Base-by-base conservation (phyloP, 495 filamentous ascomycete genomes). In the Aspergillus sparsus region DNA sequence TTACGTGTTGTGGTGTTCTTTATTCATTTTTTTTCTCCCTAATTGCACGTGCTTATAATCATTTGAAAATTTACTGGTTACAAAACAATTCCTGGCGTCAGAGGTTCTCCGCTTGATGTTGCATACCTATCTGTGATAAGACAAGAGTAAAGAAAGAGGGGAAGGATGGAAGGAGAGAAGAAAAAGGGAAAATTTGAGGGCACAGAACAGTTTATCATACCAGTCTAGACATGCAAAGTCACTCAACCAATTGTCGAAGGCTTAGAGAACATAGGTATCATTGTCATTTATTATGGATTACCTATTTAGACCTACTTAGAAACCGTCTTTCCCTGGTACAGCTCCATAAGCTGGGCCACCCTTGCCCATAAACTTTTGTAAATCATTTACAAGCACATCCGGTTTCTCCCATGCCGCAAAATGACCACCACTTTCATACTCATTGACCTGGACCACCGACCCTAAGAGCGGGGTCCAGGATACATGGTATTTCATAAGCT, bases 371-470 rank as follows among this genome's bases (percentile, higher is more conserved):
- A 82, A 80, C n/a, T 53, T 58, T 47, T 66, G 70, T 47, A 79
- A 15, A 70, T 81, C 78, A 31, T 57, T 55, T 0, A 68, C 78
- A 34, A 83, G 57, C 36, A 72, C 53, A 39, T 82, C 71, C 5
- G 81, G 81, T 7, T 66, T 65, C 60, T 84, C 81, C 73, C 73
- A 80, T 9, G 81, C 78, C 6, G 78, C 78, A 68, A 83, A 84
- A 68, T 84, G 81, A 1, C 81, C 81, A 7, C 81, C 79, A 6
- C 59, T 51, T 11, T 76, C 71, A 69, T 73, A 73, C 60, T 78
- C 71, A 11, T 62, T 76, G 46, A 76, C 70, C 15, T 63, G 62
- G n/a, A 80, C 74, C 8, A 81, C 70, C 60, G 69, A 66, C 16
- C 76, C 81, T 49, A 78, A 68, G 7, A 65, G 50, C 16, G 69